phyloP scores from a whole-genome alignment of 352 stramenopile species.

The Globisporangium heterothallicum region DNA sequence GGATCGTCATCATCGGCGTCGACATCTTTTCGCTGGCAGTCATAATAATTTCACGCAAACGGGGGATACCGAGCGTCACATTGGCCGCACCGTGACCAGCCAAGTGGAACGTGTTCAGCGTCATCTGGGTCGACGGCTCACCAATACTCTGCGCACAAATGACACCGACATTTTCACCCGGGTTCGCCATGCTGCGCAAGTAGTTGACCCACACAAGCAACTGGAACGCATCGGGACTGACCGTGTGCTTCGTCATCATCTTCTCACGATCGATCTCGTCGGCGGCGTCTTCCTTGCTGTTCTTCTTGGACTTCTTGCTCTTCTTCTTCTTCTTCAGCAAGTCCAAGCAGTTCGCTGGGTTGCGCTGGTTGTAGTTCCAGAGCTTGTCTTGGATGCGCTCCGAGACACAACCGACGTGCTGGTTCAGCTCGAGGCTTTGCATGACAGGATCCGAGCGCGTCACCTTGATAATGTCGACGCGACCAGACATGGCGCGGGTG shows the following conservation, averaged over 20 bases:
- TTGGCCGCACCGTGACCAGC: constrained; percentile 98
- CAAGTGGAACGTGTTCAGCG: constrained; percentile 99
- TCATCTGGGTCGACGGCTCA: constrained; percentile 99
- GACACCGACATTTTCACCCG: constrained; percentile 97
- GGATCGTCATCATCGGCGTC: constrained; percentile 99
- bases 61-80: constrained; percentile 99
- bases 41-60: constrained; percentile 99
- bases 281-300: constrained; percentile 11
- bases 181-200: constrained; percentile 92
- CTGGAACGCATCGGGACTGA: constrained; percentile 82
- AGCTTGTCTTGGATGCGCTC: constrained; percentile 85
- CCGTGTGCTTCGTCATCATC: constrained; percentile 75
- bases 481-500: constrained; percentile 71
- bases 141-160: constrained; percentile 98
- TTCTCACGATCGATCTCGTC: constrained; percentile 56
- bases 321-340: constrained; percentile 56
- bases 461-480: constrained; percentile 77
- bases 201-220: constrained; percentile 98
- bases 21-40: constrained; percentile 96
- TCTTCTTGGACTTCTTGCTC: constrained; percentile 64
- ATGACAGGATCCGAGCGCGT: constrained; percentile 79
- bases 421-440: constrained; percentile 77
- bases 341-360: constrained; percentile 68
- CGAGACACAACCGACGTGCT: constrained; percentile 84
- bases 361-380: constrained; percentile 68